Evolutionary conservation across 805 yeast species (phyloP).

Genomic region (Clavispora asparagi): DNA sequence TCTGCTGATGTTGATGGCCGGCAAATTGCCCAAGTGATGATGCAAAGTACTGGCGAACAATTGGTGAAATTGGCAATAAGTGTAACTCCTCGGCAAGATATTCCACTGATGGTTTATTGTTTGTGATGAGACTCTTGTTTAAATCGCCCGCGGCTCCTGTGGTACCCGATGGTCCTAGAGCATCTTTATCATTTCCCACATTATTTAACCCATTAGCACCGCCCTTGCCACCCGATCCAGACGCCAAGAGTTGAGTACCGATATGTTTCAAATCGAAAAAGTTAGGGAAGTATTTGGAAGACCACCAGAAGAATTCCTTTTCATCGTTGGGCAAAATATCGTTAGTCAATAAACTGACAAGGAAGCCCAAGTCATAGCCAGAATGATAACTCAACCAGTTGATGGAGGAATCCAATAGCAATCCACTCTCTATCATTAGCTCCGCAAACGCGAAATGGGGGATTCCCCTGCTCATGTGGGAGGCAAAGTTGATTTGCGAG

Average conservation of each 20-base stretch:
- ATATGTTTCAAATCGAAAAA: constrained; percentile 73
- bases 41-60: constrained; percentile 37
- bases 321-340: constrained; percentile 75
- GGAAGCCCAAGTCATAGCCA: constrained; percentile 92
- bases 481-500: constrained; percentile 71
- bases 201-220: constrained; percentile 11
- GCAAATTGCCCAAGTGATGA: constrained; percentile 13
- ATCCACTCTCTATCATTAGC: constrained; percentile 77
- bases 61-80: constrained; percentile 56
- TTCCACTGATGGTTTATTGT: constrained; percentile 48
- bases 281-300: constrained; percentile 70
- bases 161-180: constrained; percentile 1
- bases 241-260: constrained; percentile 32
- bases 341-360: constrained; percentile 71
- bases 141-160: constrained; percentile 2
- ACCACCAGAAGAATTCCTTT: constrained; percentile 69
- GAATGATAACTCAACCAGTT: constrained; percentile 91
- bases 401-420: constrained; percentile 63
- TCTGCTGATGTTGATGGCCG: constrained; percentile 23
- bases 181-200: constrained; percentile 16
- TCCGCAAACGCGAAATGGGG: constrained; percentile 79
- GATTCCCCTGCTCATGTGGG: constrained; percentile 73
- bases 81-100: constrained; percentile 61
- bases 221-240: constrained; percentile 10
- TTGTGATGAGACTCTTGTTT: constrained; percentile 7